Evolutionary conservation across 805 yeast genomes (phyloP), one percentile per base, ranked within the genome.

Genomic region (Candida nonsorbophila): DNA sequence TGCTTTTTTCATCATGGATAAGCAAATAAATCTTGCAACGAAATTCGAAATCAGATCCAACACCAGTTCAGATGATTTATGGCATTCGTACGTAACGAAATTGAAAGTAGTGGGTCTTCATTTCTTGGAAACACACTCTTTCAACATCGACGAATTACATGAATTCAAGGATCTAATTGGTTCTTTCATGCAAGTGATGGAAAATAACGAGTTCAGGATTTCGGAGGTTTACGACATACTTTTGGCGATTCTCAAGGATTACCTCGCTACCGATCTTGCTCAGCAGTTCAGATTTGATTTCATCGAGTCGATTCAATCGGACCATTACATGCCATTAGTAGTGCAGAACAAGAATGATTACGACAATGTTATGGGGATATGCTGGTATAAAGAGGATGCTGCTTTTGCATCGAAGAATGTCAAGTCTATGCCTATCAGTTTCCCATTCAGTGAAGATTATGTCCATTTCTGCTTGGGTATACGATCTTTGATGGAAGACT

Each of bases 251-350:
- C 79, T 86, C 47, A 64, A 72, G 27, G 60, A 62, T 30, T 70
- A 72, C 38, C 83, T 70, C 45, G 75, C 84, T n/a, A 67, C 68
- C 2, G 59, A 70, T 7, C 56, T 77, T 14, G 68, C 74, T 9
- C 60, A 58, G 34, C 67, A 69, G 10, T 85, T 86, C 52, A 63
- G 71, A 14, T 51, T 51, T 8, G 80, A 79, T 27, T 90, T 87
- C 57, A 56, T 65, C 18, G 67, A 67, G 7, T 59, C 80, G 5
- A 72, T 87, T 20, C 72, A 74, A 36, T 79, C 80, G 14, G 97
- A 90, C 49, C 92, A 85, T 50, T 84, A 85, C 40, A 85, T 84
- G 86, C 94, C 96, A 8, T 71, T 87, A 62, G 72, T 73, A 0
- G 76, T 87, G 18, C 71, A 78, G 37, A 76, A 76, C 28, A 51